Base-by-base conservation (phyloP, 306 rosid species). In the Alnus glutinosa region DNA sequence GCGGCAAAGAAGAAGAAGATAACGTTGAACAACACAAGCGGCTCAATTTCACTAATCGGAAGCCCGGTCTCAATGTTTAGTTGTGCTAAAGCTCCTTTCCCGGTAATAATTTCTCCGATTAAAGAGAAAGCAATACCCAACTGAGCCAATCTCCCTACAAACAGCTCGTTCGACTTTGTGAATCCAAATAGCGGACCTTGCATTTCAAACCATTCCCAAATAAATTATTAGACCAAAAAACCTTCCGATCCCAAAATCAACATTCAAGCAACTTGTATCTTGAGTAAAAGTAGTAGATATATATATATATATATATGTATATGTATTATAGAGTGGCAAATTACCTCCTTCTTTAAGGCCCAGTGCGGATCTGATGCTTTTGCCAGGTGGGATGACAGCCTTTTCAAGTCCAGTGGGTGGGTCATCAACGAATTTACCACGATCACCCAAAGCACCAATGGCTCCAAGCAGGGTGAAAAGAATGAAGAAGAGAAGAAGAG, bases 111-210 rank as follows among this genome's bases (percentile, higher is more conserved):
- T 70, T 95, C 99, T 83, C 99, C 99, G 23, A 95, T 95, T 55
- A 95, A 76, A 19, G 99, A 90, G 89, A 95, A 95, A 7, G 86
- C 98, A 14, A 95, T 93, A 30, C 99, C 99, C 87, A 95, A 64
- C 76, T 95, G 99, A 63, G 99, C 99, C 96, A 95, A 85, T 88
- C 99, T 91, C 77, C 99, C 99, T 7, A 95, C 99, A 76, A 95
- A 95, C 0, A 95, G 90, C 82, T 95, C 99, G 48, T 95, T 95
- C 0, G 99, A 62, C 81, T 95, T 95, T 13, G 99, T 95, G 77
- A 95, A 95, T 88, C 99, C 99, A 72, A 95, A 95, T 9, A 95
- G 78, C 48, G 94, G 99, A 87, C 99, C 98, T 94, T 74, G 4
- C 16, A 47, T 81, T 19, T 48, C 12, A 66, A 61, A 39, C n/a